Evolutionary conservation across 169 alveolate genomes (phyloP), one percentile per base, ranked within the genome.

Genomic region (Eimeria necatrix): DNA sequence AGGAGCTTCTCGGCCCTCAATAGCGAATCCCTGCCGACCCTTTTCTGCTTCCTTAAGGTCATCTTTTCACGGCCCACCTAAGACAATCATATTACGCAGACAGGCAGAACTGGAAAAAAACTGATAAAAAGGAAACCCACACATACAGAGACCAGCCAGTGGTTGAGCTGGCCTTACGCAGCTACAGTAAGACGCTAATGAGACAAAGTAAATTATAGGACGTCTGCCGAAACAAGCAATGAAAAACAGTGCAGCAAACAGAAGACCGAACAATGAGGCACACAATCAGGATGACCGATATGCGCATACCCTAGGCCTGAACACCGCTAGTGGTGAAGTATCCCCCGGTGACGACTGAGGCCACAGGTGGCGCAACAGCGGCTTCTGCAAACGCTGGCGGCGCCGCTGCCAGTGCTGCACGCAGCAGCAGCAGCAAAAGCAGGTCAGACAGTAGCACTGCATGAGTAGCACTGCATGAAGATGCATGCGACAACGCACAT

Each of bases 51-150:
- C 41, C 92, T 24, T 32, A 84, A 48, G 8, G 92, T 84, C 92
- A 84, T 84, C 78, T 84, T 84, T 56, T 84, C 92, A 8, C 92
- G 51, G 60, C 92, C 92, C 18, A 59, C 92, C 26, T 84, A 76
- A 74, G 18, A 59, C 74, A 56, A 32, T 32, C 41, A 32, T 32
- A 32, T 32, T 32, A 32, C 41, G 41, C 41, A 32, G 41, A 32
- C 41, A 2, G 41, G 41, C 2, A 32, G 41, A 32, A 32, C 41
- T 32, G 41, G n/a, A n/a, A 32, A 32, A 32, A 2, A 32, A 32
- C 41, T 32, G 41, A 2, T 32, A 32, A 32, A 32, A 32, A 32
- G 41, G 41, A 32, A 32, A 32, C 41, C 41, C 41, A 32, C 41
- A 32, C 41, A 32, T 32, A 32, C 41, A 32, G 41, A 32, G 2